Conservation (phyloP, 2,329 filamentous ascomycete species). For the Xylaria digitata region DNA sequence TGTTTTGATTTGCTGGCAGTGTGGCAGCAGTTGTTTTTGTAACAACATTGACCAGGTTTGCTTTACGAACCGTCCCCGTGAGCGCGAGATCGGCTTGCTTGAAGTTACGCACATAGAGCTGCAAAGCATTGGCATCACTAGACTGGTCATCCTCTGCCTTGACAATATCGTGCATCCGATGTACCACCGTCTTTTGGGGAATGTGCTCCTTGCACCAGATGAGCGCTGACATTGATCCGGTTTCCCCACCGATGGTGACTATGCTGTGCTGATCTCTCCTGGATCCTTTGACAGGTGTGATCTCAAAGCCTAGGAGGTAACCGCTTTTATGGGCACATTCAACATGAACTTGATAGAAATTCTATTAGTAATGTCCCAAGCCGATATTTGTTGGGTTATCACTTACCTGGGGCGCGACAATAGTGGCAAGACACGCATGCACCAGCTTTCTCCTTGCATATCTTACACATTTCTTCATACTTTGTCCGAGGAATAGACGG, state of each 20-base stretch:
- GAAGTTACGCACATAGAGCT: slow-evolving; percentile 87
- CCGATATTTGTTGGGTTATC: background rate
- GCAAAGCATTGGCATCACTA: slow-evolving; percentile 72
- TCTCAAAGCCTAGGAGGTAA: slow-evolving; percentile 88
- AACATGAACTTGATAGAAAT: slow-evolving; percentile 73
- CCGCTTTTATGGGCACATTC: slow-evolving; percentile 88
- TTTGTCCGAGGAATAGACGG: slow-evolving; percentile 78
- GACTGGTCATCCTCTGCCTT: slow-evolving; percentile 59
- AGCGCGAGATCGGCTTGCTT: slow-evolving; percentile 93
- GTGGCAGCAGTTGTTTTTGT: slow-evolving; percentile 64
- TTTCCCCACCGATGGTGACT: slow-evolving; percentile 83
- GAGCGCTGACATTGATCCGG: slow-evolving; percentile 82
- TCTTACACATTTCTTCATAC: slow-evolving; percentile 83
- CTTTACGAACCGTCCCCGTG: slow-evolving; percentile 93
- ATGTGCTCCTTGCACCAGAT: slow-evolving; percentile 93
- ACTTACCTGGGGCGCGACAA: slow-evolving; percentile 67
- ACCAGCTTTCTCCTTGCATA: slow-evolving; percentile 80
- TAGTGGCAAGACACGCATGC: slow-evolving; percentile 86
- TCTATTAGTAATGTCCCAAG: slow-evolving; percentile 51
- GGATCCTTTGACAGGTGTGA: slow-evolving; percentile 89
- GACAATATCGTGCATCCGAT: slow-evolving; percentile 81
- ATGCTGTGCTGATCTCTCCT: slow-evolving; percentile 83
- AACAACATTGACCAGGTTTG: slow-evolving; percentile 77
- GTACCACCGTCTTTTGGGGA: slow-evolving; percentile 76
- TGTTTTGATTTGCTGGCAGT: slow-evolving; percentile 56